phyloP scores from a whole-genome alignment of 2,329 filamentous ascomycete genomes.

The Nemania sp. region DNA sequence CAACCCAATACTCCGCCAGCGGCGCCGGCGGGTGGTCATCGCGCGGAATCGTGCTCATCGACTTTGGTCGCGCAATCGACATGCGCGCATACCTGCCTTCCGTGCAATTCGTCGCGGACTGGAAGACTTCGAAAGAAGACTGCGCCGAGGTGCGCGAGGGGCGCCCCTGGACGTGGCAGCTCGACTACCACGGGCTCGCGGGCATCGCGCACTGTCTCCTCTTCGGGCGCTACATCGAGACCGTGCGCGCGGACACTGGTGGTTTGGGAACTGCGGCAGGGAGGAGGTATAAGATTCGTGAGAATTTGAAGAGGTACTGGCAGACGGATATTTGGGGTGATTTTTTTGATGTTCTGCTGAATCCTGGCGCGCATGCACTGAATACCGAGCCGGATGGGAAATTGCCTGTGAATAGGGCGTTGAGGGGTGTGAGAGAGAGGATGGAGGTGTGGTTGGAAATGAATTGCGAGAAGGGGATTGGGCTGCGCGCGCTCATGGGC shows the following conservation, averaged over 20 bases:
- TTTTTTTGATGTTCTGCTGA: constrained; percentile 83
- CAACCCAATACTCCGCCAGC: constrained; percentile 68
- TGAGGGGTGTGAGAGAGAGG: constrained; percentile 69
- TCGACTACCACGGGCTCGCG: constrained; percentile 92
- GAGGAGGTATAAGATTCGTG: constrained; percentile 77
- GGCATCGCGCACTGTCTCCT: constrained; percentile 85
- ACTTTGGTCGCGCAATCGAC: constrained; percentile 93
- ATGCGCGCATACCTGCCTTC: constrained; percentile 79
- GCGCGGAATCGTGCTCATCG: constrained; percentile 84
- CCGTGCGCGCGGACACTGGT: constrained; percentile 58
- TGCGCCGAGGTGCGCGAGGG: constrained; percentile 95
- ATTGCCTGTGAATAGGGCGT: constrained; percentile 73
- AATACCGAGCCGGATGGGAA: constrained; percentile 62
- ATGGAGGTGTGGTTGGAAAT: constrained; percentile 85
- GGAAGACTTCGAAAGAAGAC: constrained; percentile 84
- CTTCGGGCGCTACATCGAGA: constrained; percentile 95
- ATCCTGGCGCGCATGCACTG: constrained; percentile 69
- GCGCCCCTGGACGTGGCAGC: constrained; percentile 94
- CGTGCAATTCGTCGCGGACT: constrained; percentile 91
- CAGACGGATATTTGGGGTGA: constrained; percentile 87
- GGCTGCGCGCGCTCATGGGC: constrained; percentile 70
- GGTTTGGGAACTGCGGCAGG: constrained; percentile 58
- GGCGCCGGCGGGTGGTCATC: constrained; percentile 77
- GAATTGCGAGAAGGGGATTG: constrained; percentile 79
- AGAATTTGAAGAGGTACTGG: constrained; percentile 93